A percentile compares a stretch with the other conserved stretches of the same genome.
phyloP scores from a whole-genome alignment of 805 yeast genomes.

The Candida palmyrensis region DNA sequence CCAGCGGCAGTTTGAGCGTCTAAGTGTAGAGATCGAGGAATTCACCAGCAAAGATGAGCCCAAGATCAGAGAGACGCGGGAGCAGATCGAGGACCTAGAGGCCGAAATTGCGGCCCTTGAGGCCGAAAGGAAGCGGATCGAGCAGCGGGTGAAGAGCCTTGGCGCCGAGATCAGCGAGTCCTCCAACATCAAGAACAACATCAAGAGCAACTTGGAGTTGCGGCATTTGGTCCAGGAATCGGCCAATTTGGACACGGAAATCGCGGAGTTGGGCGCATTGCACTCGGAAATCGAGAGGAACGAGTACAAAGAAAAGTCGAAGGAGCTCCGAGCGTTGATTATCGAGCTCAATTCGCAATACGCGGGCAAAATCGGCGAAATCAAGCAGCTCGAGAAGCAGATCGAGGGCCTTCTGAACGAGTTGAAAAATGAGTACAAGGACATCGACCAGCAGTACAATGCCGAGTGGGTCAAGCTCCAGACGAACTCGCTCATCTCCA shows the following conservation, averaged over 20 bases:
- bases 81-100: slow-evolving; percentile 18
- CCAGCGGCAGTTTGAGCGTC: slow-evolving; percentile 3
- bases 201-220: slow-evolving; percentile 61
- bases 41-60: slow-evolving; percentile 18
- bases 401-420: slow-evolving; percentile 51
- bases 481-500: slow-evolving; percentile 68
- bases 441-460: slow-evolving; percentile 59
- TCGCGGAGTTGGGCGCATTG: slow-evolving; percentile 43
- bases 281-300: slow-evolving; percentile 59
- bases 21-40: slow-evolving; percentile 9
- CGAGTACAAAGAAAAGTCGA: slow-evolving; percentile 55
- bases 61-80: slow-evolving; percentile 19
- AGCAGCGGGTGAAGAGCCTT: slow-evolving; percentile 20
- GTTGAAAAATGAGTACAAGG: slow-evolving; percentile 62
- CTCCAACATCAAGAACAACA: slow-evolving; percentile 54
- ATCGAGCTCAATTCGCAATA: slow-evolving; percentile 55
- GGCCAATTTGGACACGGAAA: slow-evolving; percentile 27
- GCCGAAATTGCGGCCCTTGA: slow-evolving; percentile 8
- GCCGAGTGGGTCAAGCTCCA: slow-evolving; percentile 72
- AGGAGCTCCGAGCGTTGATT: slow-evolving; percentile 43
- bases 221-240: slow-evolving; percentile 40
- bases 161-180: slow-evolving; percentile 50
- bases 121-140: slow-evolving; percentile 16
- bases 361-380: slow-evolving; percentile 80
- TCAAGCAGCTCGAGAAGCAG: slow-evolving; percentile 76